Evolutionary conservation across 2,329 filamentous ascomycete genomes (phyloP).

Genomic region (Aureobasidium leucospermi): DNA sequence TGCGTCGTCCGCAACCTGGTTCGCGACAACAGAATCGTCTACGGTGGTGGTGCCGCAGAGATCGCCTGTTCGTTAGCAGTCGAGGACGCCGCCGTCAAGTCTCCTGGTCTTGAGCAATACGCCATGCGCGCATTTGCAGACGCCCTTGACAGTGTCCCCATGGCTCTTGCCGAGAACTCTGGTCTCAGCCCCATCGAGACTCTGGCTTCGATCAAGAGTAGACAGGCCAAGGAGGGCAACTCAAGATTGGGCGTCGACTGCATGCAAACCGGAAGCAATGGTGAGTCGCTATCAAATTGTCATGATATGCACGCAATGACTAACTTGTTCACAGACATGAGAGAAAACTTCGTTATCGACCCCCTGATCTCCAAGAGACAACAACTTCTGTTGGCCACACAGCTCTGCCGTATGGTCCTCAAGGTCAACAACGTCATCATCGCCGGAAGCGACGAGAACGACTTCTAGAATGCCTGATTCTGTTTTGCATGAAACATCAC

Average conservation of each 20-base stretch:
- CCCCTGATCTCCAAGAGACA: conserved; percentile 97
- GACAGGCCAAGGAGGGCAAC: conserved; percentile 84
- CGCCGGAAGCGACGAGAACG: conserved; percentile 75
- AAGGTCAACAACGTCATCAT: conserved; percentile 97
- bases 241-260: conserved; percentile 86
- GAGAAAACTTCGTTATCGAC: conserved; percentile 95
- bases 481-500: neutral
- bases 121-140: conserved; percentile 97
- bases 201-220: conserved; percentile 87
- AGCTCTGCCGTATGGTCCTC: conserved; percentile 95
- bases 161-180: conserved; percentile 96
- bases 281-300: conserved; percentile 36
- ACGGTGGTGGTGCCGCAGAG: conserved; percentile 92
- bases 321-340: conserved; percentile 61
- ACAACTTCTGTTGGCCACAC: conserved; percentile 89
- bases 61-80: conserved; percentile 95
- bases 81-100: conserved; percentile 84
- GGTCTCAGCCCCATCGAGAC: conserved; percentile 94
- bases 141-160: conserved; percentile 84
- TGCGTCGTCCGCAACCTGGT: conserved; percentile 97
- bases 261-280: conserved; percentile 89
- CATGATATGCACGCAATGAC: neutral
- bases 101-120: conserved; percentile 95
- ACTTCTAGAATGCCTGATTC: conserved; percentile 52
- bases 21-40: conserved; percentile 91